Conservation (phyloP, 768 basidiomycete species). For the Russula abietina region DNA sequence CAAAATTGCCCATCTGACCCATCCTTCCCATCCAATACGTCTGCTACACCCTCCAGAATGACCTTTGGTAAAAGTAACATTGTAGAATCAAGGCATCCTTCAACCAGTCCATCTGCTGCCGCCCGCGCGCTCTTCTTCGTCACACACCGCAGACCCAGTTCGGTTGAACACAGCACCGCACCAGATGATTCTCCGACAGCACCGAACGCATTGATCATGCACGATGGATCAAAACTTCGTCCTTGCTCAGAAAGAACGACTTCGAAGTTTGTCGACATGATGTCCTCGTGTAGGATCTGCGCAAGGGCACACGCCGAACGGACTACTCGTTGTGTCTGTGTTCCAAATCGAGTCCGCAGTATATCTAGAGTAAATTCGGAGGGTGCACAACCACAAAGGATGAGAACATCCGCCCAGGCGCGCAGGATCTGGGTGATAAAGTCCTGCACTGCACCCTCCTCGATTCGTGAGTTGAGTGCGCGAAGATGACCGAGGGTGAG, state of each 20-base stretch:
- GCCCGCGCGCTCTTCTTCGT: conserved; percentile 38
- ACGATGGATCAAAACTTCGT: conserved; percentile 41
- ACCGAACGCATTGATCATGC: conserved; percentile 60
- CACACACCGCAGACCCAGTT: conserved; percentile 62
- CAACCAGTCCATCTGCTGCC: conserved; percentile 31
- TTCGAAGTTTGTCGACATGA: conserved; percentile 73
- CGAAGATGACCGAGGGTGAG: conserved; percentile 67
- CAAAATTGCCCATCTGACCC: not conserved
- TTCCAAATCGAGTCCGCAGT: conserved; percentile 46
- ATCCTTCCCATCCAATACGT: conserved; percentile 36
- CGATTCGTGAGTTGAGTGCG: conserved; percentile 56
- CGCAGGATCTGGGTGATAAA: conserved; percentile 68
- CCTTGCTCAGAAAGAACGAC: conserved; percentile 56
- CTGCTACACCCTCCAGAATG: conserved; percentile 63
- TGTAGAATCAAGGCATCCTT: conserved; percentile 48
- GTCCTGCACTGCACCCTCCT: conserved; percentile 62
- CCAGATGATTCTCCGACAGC: conserved; percentile 43
- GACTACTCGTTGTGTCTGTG: conserved; percentile 62
- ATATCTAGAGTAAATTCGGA: conserved; percentile 28
- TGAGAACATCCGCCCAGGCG: conserved; percentile 63
- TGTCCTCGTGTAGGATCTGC: conserved; percentile 61
- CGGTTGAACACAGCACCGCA: conserved; percentile 58
- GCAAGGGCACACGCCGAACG: conserved; percentile 58
- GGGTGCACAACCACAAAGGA: conserved; percentile 50
- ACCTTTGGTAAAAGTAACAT: conserved; percentile 68